Base-by-base conservation (phyloP, 148 eudicot genomes). In the Suaeda aralocaspica region DNA sequence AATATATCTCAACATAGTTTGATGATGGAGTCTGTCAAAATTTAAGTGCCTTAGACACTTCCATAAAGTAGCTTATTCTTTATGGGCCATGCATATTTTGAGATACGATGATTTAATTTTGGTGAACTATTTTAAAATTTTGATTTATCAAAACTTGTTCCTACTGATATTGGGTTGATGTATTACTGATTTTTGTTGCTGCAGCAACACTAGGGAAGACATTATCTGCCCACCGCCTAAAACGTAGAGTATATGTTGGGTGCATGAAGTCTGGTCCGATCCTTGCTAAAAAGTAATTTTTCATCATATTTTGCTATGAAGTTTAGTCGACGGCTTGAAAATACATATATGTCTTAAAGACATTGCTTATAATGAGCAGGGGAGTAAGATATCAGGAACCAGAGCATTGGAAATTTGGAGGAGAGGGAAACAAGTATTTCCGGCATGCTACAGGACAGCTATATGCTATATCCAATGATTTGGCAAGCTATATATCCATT, bases 261-360 rank as follows among this genome's bases (percentile, higher is more conserved):
- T 89, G 96, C 73, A 89, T 89, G 96, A 89, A 89, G 82, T 89
- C 91, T 28, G 96, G 96, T 42, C 91, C 96, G 8, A 86, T 89
- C 74, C 89, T 89, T 29, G 89, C 92, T 66, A 85, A 76, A 75
- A 89, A 86, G 96, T 87, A 86, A 71, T 79, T 64, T 5, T 8
- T 36, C 59, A 19, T 52, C 34, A 18, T 25, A 26, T 50, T n/a
- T 63, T 14, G 16, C 30, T 5, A 24, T 56, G 15, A 5, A 12
- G 0, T 19, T 19, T 1, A 53, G 36, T 6, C 45, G n/a, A 78
- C 24, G 18, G 24, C n/a, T n/a, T n/a, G n/a, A n/a, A n/a, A 13
- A 66, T 29, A 46, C 59, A 31, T 48, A 25, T 9, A 56, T 28
- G 31, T 73, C 58, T 69, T 67, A 31, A 74, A 34, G n/a, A 10